Percentiles rank a stretch among this genome's conserved stretches.
phyloP scores from a whole-genome alignment of 2,329 filamentous ascomycete genomes.

The Orbilia oligospora region DNA sequence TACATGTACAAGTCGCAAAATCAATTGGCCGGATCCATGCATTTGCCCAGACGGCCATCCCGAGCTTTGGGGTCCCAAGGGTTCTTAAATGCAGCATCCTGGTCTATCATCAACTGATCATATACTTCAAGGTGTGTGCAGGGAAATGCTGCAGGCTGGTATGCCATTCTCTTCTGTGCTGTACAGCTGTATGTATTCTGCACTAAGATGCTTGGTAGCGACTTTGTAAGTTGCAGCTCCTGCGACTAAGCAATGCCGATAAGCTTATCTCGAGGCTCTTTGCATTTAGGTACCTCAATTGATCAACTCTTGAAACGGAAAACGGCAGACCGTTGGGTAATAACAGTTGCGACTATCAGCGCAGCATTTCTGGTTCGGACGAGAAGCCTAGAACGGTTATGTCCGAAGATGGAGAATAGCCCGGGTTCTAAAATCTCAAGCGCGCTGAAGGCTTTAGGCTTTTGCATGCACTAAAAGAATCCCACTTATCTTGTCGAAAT shows the following conservation, averaged over 20 bases:
- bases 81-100: slow-evolving; percentile 3
- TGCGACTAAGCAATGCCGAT: not conserved
- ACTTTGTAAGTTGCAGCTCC: not conserved
- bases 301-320: not conserved
- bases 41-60: not conserved
- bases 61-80: not conserved
- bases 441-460: not conserved
- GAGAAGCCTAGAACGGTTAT: not conserved
- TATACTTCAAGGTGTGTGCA: not conserved
- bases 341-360: slow-evolving; percentile 28
- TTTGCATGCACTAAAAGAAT: not conserved
- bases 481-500: slow-evolving; percentile 15
- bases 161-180: not conserved
- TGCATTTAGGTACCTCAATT: no score
- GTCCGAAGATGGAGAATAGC: not conserved
- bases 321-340: not conserved
- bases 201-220: slow-evolving; percentile 1
- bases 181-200: not conserved
- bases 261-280: slow-evolving; percentile 12
- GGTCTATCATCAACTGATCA: not conserved
- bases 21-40: not conserved
- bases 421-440: not conserved
- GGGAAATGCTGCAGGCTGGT: not conserved
- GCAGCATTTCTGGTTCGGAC: slow-evolving; percentile 18
- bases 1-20: not conserved